A percentile compares a stretch with the other conserved stretches of the same genome.
Conservation (phyloP, 129 eudicot genomes). For the carrot (Daucus carota) region DNA sequence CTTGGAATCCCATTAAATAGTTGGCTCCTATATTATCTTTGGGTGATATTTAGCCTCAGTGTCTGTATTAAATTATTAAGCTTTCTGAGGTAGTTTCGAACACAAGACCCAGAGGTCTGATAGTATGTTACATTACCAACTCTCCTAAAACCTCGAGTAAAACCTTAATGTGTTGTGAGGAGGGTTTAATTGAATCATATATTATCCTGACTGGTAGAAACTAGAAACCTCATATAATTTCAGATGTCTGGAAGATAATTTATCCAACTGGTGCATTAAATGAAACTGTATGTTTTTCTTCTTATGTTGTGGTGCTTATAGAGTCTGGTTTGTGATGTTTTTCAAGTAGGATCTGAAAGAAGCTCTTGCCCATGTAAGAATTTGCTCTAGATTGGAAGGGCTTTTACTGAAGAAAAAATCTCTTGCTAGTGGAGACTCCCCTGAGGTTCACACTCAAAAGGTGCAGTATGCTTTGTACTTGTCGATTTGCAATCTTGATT, state of each 20-base stretch:
- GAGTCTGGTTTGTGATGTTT: constrained; percentile 24
- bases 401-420: constrained; percentile 72
- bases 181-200: no score
- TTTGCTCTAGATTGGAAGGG: constrained; percentile 79
- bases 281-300: not conserved
- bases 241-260: not conserved
- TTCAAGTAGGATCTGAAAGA: constrained; percentile 66
- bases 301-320: not conserved
- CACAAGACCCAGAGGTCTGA: not conserved
- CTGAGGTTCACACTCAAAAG: constrained; percentile 93
- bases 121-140: not conserved
- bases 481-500: not conserved
- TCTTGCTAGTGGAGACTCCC: constrained; percentile 65
- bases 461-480: constrained; percentile 26
- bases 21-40: no score
- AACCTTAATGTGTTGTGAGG: no score
- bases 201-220: no score
- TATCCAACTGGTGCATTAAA: not conserved
- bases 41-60: no score
- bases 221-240: not conserved
- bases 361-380: constrained; percentile 77
- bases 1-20: no score
- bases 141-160: no score
- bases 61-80: no score
- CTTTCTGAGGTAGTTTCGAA: not conserved